Evolutionary conservation across 2,329 filamentous ascomycete species (phyloP).

Genomic region (Ramichloridium luteum): DNA sequence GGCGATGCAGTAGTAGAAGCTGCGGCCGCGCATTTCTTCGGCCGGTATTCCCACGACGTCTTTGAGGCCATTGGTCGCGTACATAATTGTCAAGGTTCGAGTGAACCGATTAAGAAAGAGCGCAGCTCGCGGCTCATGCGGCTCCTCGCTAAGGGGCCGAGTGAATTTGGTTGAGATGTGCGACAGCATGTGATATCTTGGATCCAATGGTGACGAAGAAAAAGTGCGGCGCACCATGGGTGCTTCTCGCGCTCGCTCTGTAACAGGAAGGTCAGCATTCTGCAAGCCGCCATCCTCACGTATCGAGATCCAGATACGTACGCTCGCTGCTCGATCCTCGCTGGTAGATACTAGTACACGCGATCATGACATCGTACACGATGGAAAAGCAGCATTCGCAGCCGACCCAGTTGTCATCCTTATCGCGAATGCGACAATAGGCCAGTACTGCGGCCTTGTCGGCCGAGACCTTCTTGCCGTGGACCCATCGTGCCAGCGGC

Average conservation of each 20-base stretch:
- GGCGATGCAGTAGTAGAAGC: conserved; percentile 79
- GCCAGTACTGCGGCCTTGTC: conserved; percentile 78
- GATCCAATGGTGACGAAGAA: conserved; percentile 67
- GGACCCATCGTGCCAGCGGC: conserved; percentile 58
- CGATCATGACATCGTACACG: conserved; percentile 77
- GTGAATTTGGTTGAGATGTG: conserved; percentile 71
- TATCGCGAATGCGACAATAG: conserved; percentile 61
- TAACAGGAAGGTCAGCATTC: conserved; percentile 7
- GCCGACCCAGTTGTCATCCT: conserved; percentile 58
- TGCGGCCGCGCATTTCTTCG: conserved; percentile 58
- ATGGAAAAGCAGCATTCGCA: conserved; percentile 86
- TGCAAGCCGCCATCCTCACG: too few relatives aligned
- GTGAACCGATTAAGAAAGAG: conserved; percentile 81
- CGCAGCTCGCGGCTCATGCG: conserved; percentile 67
- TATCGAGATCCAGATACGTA: conserved; percentile 35
- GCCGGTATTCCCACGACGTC: conserved; percentile 64
- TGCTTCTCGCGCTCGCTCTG: conserved; percentile 65
- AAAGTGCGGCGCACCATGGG: conserved; percentile 69
- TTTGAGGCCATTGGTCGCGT: conserved; percentile 63
- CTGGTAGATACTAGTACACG: conserved; percentile 68
- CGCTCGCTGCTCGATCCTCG: conserved; percentile 58
- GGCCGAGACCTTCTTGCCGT: conserved; percentile 59
- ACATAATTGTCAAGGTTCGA: conserved; percentile 71
- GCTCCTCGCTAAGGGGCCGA: conserved; percentile 41
- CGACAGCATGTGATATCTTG: conserved; percentile 80